Evolutionary conservation across 768 basidiomycete species (phyloP).

Genomic region (Saitozyma podzolica): DNA sequence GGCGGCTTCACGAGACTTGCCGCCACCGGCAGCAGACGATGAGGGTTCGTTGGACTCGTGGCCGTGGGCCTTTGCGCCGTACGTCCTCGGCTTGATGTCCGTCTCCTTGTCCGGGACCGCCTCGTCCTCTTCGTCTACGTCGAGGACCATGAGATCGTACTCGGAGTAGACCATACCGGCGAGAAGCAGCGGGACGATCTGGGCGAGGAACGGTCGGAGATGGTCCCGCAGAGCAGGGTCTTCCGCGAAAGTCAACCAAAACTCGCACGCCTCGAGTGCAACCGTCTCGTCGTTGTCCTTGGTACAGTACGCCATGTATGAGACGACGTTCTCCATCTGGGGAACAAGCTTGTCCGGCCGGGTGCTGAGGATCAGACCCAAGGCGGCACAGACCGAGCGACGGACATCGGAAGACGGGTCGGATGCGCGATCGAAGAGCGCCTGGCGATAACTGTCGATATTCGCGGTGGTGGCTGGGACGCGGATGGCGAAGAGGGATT

Average conservation of each 20-base stretch:
- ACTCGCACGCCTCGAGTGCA: conserved; percentile 97
- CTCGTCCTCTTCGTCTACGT: conserved; percentile 84
- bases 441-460: conserved; percentile 89
- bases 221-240: conserved; percentile 81
- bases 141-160: conserved; percentile 91
- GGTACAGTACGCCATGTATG: conserved; percentile 98
- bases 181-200: conserved; percentile 90
- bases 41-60: conserved; percentile 64
- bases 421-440: conserved; percentile 89
- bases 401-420: conserved; percentile 93
- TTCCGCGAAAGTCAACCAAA: conserved; percentile 98
- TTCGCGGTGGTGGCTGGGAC: conserved; percentile 84
- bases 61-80: conserved; percentile 78
- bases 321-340: conserved; percentile 90
- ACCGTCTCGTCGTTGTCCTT: conserved; percentile 95
- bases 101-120: conserved; percentile 85
- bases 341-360: conserved; percentile 96
- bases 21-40: conserved; percentile 22
- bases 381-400: conserved; percentile 90
- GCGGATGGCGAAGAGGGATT: conserved; percentile 85
- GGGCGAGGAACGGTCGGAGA: conserved; percentile 80
- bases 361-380: conserved; percentile 86
- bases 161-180: conserved; percentile 98
- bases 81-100: conserved; percentile 95
- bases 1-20: conserved; percentile 41